Evolutionary conservation across 805 yeast genomes (phyloP).

Genomic region (Kodamaea kakaduensis): DNA sequence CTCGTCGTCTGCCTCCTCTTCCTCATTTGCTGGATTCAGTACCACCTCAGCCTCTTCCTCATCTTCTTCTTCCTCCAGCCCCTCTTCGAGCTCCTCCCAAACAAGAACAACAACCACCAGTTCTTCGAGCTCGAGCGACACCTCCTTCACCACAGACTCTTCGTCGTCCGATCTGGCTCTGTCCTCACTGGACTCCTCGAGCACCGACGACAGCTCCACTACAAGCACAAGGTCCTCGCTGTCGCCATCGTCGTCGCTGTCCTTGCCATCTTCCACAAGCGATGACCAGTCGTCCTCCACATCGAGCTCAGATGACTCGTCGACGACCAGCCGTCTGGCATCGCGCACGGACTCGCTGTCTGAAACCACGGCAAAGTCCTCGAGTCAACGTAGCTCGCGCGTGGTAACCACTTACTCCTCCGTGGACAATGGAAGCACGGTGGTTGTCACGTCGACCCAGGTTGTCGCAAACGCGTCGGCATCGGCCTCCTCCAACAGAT

Average conservation of each 20-base stretch:
- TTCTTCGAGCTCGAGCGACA: neutral
- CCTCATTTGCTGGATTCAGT: neutral
- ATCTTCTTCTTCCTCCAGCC: constrained; percentile 1
- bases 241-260: constrained; percentile 1
- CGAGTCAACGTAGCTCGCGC: constrained; percentile 7
- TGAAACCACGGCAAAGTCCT: neutral
- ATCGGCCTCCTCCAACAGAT: constrained; percentile 16
- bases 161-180: neutral
- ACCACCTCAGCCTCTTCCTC: constrained; percentile 3
- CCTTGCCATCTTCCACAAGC: constrained; percentile 1
- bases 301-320: constrained; percentile 2
- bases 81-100: constrained; percentile 3
- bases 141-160: neutral
- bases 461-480: constrained; percentile 26
- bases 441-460: constrained; percentile 39
- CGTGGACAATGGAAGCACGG: constrained; percentile 34
- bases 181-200: neutral
- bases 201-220: neutral
- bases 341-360: constrained; percentile 1
- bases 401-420: constrained; percentile 27
- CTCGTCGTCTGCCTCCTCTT: constrained; percentile 1
- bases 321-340: neutral
- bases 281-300: constrained; percentile 1
- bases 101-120: constrained; percentile 2
- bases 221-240: constrained; percentile 3